These are phyloP conservation scores for Pugionium cornutum DNA, from an alignment of 345 rosid genomes.

Conservation along the genomic window DNA sequence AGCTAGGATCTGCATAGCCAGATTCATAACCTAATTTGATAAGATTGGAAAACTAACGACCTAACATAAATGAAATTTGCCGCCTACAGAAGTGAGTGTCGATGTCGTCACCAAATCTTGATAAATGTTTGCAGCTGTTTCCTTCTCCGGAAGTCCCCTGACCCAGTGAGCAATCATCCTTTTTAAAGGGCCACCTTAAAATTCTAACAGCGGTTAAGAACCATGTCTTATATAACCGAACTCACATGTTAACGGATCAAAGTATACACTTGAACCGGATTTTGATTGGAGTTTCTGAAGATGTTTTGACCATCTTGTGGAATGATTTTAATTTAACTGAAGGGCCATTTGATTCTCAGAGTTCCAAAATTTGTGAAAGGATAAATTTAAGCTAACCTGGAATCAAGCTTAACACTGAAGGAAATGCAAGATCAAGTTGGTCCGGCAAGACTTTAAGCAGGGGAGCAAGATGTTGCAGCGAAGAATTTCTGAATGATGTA, in stretches of 20 bases:
- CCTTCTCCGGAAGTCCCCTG: conserved; percentile 55
- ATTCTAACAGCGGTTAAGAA: conserved; percentile 23
- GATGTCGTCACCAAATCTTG: conserved; percentile 52
- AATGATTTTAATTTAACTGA: neutral
- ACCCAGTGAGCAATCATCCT: conserved; percentile 45
- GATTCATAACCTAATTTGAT: conserved; percentile 28
- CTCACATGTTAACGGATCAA: conserved; percentile 18
- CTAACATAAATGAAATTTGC: conserved; percentile 17
- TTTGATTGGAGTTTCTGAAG: conserved; percentile 4
- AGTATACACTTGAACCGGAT: conserved; percentile 8
- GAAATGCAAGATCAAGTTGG: conserved; percentile 34
- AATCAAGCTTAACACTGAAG: conserved; percentile 29
- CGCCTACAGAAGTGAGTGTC: conserved; percentile 53
- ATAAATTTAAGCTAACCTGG: conserved; percentile 32
- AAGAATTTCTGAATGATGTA: conserved; percentile 67
- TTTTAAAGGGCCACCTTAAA: conserved; percentile 57
- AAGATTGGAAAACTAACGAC: conserved; percentile 13
- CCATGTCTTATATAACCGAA: conserved; percentile 25
- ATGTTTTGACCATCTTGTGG: conserved; percentile 14
- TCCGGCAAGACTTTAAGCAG: conserved; percentile 55
- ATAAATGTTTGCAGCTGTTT: conserved; percentile 46
- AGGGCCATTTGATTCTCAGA: conserved; percentile 6
- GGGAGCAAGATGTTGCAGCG: conserved; percentile 55
- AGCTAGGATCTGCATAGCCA: conserved; percentile 56
- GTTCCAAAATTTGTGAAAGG: neutral